These are phyloP conservation scores for Chlorophyllum brunneum DNA, from an alignment of 768 basidiomycete species.

Conservation along the genomic window DNA sequence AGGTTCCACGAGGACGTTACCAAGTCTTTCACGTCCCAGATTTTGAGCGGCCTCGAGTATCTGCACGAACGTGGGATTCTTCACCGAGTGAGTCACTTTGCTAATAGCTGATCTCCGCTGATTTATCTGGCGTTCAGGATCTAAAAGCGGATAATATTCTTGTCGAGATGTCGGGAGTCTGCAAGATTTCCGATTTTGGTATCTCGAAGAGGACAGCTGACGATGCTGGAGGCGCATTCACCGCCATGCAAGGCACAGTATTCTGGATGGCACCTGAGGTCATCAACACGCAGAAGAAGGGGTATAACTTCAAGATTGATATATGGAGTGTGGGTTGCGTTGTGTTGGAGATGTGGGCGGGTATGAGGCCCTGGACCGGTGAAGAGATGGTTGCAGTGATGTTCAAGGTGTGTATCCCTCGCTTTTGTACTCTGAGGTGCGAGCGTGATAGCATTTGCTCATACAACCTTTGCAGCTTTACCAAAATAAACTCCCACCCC, in stretches of 20 bases:
- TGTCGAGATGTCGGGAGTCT: constrained; percentile 85
- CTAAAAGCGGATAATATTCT: constrained; percentile 98
- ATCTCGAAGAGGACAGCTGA: constrained; percentile 97
- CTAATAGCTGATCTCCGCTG: background rate
- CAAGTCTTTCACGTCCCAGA: constrained; percentile 90
- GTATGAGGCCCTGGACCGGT: constrained; percentile 90
- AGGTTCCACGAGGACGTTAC: constrained; percentile 91
- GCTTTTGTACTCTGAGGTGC: background rate
- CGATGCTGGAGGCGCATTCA: constrained; percentile 76
- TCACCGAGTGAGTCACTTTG: constrained; percentile 63
- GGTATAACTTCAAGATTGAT: constrained; percentile 96
- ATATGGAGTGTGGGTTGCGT: constrained; percentile 99
- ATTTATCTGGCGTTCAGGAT: constrained; percentile 49
- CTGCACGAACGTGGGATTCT: constrained; percentile 89
- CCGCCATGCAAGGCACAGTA: constrained; percentile 95
- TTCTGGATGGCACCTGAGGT: constrained; percentile 99
- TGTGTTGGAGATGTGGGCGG: constrained; percentile 99
- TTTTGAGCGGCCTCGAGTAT: constrained; percentile 87
- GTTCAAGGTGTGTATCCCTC: constrained; percentile 67
- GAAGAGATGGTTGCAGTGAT: constrained; percentile 90
- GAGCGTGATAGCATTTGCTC: background rate
- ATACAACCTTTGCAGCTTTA: constrained; percentile 55
- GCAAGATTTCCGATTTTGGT: constrained; percentile 98
- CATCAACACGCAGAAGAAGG: constrained; percentile 79
- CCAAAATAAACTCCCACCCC: constrained; percentile 80